A percentile compares a stretch with the other conserved stretches of the same genome.
phyloP scores from a whole-genome alignment of 2,329 filamentous ascomycete genomes.

The Talaromyces rugulosus region DNA sequence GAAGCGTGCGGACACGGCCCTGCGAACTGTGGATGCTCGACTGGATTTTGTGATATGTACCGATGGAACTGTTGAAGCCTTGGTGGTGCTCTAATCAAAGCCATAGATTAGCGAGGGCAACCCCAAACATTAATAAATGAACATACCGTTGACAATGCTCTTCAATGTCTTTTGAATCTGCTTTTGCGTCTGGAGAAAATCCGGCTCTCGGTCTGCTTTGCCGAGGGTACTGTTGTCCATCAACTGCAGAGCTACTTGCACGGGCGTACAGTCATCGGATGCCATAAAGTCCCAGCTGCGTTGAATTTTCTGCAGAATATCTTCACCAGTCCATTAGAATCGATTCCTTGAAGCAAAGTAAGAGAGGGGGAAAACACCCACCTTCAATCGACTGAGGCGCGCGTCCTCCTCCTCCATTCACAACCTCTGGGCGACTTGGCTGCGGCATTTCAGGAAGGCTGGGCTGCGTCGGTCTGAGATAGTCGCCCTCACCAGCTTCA shows the following conservation, averaged over 20 bases:
- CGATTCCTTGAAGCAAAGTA: background rate
- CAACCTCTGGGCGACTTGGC: slow-evolving; percentile 18
- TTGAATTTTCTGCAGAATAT: slow-evolving; percentile 76
- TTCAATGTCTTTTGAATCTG: slow-evolving; percentile 92
- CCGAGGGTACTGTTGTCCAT: slow-evolving; percentile 93
- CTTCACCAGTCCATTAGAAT: slow-evolving; percentile 23
- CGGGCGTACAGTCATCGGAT: slow-evolving; percentile 79
- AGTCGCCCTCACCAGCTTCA: slow-evolving; percentile 23
- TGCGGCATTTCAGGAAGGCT: slow-evolving; percentile 16
- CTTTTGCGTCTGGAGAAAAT: slow-evolving; percentile 77
- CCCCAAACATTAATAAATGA: background rate
- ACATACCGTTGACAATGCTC: slow-evolving; percentile 74
- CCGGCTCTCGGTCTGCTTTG: slow-evolving; percentile 78
- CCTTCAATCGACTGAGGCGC: slow-evolving; percentile 36
- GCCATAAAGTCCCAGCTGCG: slow-evolving; percentile 91
- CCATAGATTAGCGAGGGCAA: background rate
- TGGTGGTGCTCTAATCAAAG: slow-evolving; percentile 75
- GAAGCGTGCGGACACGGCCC: slow-evolving; percentile 74
- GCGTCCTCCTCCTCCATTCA: slow-evolving; percentile 10
- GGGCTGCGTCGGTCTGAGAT: slow-evolving; percentile 17
- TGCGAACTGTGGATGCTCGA: slow-evolving; percentile 86
- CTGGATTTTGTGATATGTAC: slow-evolving; percentile 98
- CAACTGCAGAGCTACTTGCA: slow-evolving; percentile 90
- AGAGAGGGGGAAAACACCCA: slow-evolving; percentile 15
- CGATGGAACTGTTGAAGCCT: slow-evolving; percentile 98